phyloP scores from a whole-genome alignment of 306 rosid species.

The Lupinus albus region DNA sequence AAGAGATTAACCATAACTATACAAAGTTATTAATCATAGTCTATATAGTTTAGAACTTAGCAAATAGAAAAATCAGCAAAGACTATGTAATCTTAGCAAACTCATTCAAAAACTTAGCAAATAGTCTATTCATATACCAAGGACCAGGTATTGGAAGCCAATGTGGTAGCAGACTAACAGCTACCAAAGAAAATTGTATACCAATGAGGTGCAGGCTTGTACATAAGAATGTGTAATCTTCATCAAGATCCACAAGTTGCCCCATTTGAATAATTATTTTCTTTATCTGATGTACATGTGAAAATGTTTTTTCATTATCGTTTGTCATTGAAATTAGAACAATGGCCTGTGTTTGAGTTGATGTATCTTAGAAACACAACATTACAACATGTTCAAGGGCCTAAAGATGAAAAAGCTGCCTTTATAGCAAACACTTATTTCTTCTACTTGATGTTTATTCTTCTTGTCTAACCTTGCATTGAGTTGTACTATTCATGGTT shows the following conservation, averaged over 20 bases:
- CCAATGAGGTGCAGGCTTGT: background rate
- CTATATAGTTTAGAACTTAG: conserved; percentile 21
- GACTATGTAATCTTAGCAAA: no score
- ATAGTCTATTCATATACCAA: no score
- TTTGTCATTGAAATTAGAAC: no score
- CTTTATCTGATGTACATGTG: background rate
- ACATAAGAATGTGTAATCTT: background rate
- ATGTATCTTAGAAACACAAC: background rate
- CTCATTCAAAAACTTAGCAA: no score
- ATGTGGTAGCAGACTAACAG: no score
- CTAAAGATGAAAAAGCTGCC: background rate
- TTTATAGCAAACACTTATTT: no score
- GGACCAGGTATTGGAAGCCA: no score
- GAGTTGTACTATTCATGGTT: background rate
- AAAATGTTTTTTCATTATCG: background rate
- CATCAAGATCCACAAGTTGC: background rate
- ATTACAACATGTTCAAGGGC: background rate
- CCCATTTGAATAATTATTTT: background rate
- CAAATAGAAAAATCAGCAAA: conserved; percentile 14
- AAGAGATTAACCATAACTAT: conserved; percentile 26
- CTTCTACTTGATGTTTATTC: background rate
- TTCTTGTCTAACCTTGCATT: background rate
- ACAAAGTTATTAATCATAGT: background rate
- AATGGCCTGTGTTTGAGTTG: background rate
- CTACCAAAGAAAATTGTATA: no score